These are phyloP conservation scores for Picochlorum sp. DNA, from an alignment of 139 green algal genomes.

Conservation along the genomic window DNA sequence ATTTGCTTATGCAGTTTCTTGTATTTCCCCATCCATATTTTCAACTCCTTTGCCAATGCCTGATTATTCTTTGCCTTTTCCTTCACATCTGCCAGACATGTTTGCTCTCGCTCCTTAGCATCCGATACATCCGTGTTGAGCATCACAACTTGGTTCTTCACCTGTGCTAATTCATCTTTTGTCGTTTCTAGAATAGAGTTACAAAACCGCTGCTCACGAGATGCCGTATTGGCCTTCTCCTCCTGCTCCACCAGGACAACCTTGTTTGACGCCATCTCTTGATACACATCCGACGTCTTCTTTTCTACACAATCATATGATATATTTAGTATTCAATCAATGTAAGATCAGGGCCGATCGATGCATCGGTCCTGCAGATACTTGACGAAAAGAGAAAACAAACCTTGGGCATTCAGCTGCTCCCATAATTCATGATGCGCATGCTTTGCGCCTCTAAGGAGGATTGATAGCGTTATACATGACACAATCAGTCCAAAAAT, in stretches of 20 bases:
- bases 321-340: no score
- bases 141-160: background rate
- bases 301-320: background rate
- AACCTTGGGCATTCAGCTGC: constrained; percentile 8
- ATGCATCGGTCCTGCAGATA: no score
- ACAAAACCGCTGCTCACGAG: background rate
- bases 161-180: background rate
- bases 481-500: background rate
- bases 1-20: background rate
- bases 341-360: background rate
- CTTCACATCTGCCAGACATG: background rate
- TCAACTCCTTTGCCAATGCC: background rate
- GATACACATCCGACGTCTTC: constrained; percentile 1
- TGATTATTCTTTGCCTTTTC: background rate
- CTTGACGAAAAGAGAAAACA: background rate
- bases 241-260: constrained; percentile 1
- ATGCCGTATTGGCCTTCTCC: background rate
- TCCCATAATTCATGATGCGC: constrained; percentile 10
- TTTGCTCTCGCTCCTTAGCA: no score
- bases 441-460: constrained; percentile 3
- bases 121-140: no score
- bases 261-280: constrained; percentile 6
- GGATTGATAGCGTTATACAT: background rate
- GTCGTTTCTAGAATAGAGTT: background rate
- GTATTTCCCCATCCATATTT: background rate